Conservation (phyloP, 371 early-diverging fungal genomes). For the Mucor plumbeus region DNA sequence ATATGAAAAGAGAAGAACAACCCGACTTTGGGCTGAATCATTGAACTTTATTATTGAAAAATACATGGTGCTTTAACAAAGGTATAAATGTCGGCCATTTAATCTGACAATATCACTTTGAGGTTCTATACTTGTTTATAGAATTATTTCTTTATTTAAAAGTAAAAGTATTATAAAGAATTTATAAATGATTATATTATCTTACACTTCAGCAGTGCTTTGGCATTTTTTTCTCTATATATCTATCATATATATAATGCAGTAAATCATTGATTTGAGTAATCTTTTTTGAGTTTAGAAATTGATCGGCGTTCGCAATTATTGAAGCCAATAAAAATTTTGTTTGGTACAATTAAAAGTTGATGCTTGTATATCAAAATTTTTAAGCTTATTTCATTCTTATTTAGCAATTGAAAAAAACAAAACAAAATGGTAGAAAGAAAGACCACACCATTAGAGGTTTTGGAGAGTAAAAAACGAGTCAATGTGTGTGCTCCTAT, state of each 20-base stretch:
- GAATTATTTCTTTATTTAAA: too few species aligned
- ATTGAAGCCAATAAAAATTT: not conserved
- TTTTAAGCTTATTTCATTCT: too few species aligned
- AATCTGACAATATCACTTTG: too few species aligned
- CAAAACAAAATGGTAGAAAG: not conserved
- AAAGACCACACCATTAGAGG: constrained; percentile 38
- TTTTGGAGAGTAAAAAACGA: constrained; percentile 58
- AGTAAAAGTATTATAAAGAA: too few species aligned
- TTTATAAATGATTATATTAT: too few species aligned
- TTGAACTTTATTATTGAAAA: constrained; percentile 15
- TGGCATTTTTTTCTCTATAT: too few species aligned
- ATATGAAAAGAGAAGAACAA: constrained; percentile 16
- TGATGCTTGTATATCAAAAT: not conserved
- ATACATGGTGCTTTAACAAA: constrained; percentile 1
- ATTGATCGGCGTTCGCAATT: not conserved
- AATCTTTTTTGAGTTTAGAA: too few species aligned
- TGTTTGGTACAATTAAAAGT: not conserved
- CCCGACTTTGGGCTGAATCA: constrained; percentile 15
- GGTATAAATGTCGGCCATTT: too few species aligned
- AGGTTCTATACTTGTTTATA: too few species aligned
- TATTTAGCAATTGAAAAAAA: not conserved
- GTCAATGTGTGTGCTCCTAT: constrained; percentile 93
- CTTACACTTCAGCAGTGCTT: too few species aligned
- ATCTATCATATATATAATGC: too few species aligned
- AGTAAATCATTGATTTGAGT: too few species aligned